These are phyloP conservation scores for Marchantia polymorpha DNA, from an alignment of 225 moss, liverwort and hornwort species.

Conservation along the genomic window DNA sequence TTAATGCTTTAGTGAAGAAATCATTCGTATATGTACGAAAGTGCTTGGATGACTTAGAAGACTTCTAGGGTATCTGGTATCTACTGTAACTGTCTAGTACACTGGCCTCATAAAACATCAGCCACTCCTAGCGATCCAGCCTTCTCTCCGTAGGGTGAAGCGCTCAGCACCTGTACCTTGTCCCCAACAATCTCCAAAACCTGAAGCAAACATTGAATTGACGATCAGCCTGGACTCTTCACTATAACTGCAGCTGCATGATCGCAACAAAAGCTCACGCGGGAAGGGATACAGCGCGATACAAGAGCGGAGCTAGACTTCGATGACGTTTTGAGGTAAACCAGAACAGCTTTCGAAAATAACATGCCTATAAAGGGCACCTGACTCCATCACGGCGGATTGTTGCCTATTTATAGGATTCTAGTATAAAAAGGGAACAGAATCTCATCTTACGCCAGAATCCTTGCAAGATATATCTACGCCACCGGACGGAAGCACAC, in stretches of 20 bases:
- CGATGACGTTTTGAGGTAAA: not conserved
- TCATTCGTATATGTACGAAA: not conserved
- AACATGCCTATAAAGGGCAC: too few relatives aligned
- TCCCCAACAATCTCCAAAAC: slow-evolving; percentile 47
- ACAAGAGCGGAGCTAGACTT: not conserved
- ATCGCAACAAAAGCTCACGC: not conserved
- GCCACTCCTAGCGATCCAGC: slow-evolving; percentile 13
- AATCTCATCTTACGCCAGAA: too few relatives aligned
- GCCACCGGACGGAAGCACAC: too few relatives aligned
- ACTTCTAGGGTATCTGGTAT: not conserved
- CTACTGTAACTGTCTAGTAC: not conserved
- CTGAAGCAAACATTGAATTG: slow-evolving; percentile 14
- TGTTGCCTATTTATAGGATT: too few relatives aligned
- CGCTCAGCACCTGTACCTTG: slow-evolving; percentile 32
- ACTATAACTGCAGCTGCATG: not conserved
- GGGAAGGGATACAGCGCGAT: not conserved
- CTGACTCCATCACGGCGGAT: too few relatives aligned
- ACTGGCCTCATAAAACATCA: slow-evolving; percentile 16
- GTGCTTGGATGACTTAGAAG: slow-evolving; percentile 1
- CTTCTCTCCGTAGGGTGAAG: slow-evolving; percentile 21
- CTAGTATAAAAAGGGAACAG: too few relatives aligned
- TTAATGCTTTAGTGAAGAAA: not conserved
- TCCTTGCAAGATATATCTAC: too few relatives aligned
- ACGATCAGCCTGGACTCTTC: slow-evolving; percentile 1
- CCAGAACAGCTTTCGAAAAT: too few relatives aligned